Evolutionary conservation across 2,329 filamentous ascomycete genomes (phyloP).

Genomic region (Trichothecium roseum): DNA sequence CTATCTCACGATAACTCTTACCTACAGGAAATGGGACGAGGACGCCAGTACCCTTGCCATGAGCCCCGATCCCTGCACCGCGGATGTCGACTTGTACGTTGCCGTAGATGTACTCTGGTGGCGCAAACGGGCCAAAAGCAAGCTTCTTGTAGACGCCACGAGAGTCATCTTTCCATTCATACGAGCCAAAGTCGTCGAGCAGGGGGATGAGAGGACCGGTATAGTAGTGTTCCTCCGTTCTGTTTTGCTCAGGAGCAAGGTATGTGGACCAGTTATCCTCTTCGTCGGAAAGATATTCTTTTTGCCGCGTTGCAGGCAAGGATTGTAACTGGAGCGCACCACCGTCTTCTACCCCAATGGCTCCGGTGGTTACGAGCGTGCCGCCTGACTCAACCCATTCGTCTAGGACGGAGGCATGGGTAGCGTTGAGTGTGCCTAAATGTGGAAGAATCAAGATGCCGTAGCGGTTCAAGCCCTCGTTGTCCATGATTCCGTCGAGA

Average conservation of each 20-base stretch:
- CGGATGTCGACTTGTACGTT: conserved; percentile 6
- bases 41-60: conserved; percentile 3
- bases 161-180: conserved; percentile 7
- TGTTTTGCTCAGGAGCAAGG: conserved; percentile 6
- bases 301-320: conserved; percentile 3
- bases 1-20: conserved; percentile 5
- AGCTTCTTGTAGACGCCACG: conserved; percentile 4
- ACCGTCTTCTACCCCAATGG: conserved; percentile 4
- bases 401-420: conserved; percentile 3
- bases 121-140: conserved; percentile 6
- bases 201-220: conserved; percentile 7
- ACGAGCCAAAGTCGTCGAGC: conserved; percentile 5
- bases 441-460: conserved; percentile 7
- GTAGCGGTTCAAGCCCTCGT: conserved; percentile 6
- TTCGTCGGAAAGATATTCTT: conserved; percentile 1
- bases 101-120: conserved; percentile 8
- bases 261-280: conserved; percentile 6
- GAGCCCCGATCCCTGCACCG: conserved; percentile 4
- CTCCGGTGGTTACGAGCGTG: conserved; percentile 6
- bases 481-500: conserved; percentile 4
- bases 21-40: conserved; percentile 6
- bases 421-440: conserved; percentile 5
- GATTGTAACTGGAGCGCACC: conserved; percentile 6
- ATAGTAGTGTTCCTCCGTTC: conserved; percentile 5
- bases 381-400: conserved; percentile 7